Base-by-base conservation (phyloP, 2,329 filamentous ascomycete species). In the Ceratocystis variospora region DNA sequence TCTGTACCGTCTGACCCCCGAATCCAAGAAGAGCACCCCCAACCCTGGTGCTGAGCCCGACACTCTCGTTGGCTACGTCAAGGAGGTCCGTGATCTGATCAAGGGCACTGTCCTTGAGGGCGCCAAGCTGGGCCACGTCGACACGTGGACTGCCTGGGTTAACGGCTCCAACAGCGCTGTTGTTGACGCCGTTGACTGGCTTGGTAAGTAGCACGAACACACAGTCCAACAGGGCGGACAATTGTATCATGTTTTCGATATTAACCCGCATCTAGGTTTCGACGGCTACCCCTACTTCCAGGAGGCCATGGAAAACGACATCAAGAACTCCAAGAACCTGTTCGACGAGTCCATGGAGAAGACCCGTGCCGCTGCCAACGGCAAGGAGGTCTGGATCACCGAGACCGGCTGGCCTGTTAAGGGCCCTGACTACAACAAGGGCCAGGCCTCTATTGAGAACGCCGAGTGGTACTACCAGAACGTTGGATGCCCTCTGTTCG, bases 251-350 rank as follows among this genome's bases (percentile, higher is more conserved):
- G 6, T 22, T 22, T 50, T 2, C 46, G 2, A 19, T 19, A 31
- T 55, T 67, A 63, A 63, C 41, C 17, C 19, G 0, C 22, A 10
- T 37, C 1, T 28, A 67, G 66, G 91, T 70, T 84, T 93, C 74
- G 90, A 96, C 73, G 87, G 86, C 19, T 95, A 94, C 82, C 89
- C 82, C 22, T 96, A 91, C 81, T 96, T 87, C 78, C 84, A 96
- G 78, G 81, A 80, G 71, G 87, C 84, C 68, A 79, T 83, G 74
- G 71, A 78, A 71, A 91, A 91, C 78, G 76, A 76, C 71, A 86
- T 95, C 71, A 79, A 78, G 0, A 80, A 85, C 69, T 86, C 81
- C 71, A 82, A 83, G 72, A 71, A 75, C 19, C 83, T 91, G 63
- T 94, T 95, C 79, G 79, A 86, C 72, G 79, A 81, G 15, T 86